phyloP scores from a whole-genome alignment of 768 basidiomycete species.

The Hericium coralloides region DNA sequence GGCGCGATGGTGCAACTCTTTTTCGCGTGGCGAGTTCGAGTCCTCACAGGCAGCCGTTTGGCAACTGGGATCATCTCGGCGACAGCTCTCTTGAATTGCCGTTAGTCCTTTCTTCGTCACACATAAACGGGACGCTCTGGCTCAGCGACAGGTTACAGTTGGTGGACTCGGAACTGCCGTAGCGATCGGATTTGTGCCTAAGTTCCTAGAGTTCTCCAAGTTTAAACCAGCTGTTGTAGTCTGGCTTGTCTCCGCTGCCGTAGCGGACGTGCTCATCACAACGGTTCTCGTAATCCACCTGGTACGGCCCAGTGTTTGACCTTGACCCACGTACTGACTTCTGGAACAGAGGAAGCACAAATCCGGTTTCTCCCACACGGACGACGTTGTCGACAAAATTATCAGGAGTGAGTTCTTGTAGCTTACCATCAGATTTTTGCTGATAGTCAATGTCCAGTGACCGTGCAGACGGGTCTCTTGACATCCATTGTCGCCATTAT shows the following conservation, averaged over 20 bases:
- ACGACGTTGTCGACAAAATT: slow-evolving; percentile 34
- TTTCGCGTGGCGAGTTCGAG: slow-evolving; percentile 34
- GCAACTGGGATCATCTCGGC: slow-evolving; percentile 19
- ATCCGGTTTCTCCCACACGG: slow-evolving; percentile 33
- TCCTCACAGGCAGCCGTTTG: slow-evolving; percentile 23
- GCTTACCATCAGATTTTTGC: background rate
- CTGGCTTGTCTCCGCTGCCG: slow-evolving; percentile 34
- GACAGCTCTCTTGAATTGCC: slow-evolving; percentile 19
- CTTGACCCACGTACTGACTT: background rate
- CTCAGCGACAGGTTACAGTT: slow-evolving; percentile 12
- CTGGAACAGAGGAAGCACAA: slow-evolving; percentile 27
- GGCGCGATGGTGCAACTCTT: slow-evolving; percentile 37
- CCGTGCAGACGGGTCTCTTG: slow-evolving; percentile 29
- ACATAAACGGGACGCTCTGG: background rate
- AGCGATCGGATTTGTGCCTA: slow-evolving; percentile 21
- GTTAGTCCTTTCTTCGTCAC: slow-evolving; percentile 13
- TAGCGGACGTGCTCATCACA: slow-evolving; percentile 36
- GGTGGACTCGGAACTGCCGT: slow-evolving; percentile 27
- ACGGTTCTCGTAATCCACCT: slow-evolving; percentile 33
- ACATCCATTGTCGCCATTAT: slow-evolving; percentile 26
- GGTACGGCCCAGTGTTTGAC: slow-evolving; percentile 18
- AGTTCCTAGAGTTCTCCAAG: slow-evolving; percentile 25
- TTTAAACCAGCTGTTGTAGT: slow-evolving; percentile 26
- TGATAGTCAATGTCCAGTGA: slow-evolving; percentile 18
- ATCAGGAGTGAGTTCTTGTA: slow-evolving; percentile 25